Percentiles rank a stretch among this genome's conserved stretches.
phyloP scores from a whole-genome alignment of 202 grass and related monocot species.

The Cymbopogon flexuosus region DNA sequence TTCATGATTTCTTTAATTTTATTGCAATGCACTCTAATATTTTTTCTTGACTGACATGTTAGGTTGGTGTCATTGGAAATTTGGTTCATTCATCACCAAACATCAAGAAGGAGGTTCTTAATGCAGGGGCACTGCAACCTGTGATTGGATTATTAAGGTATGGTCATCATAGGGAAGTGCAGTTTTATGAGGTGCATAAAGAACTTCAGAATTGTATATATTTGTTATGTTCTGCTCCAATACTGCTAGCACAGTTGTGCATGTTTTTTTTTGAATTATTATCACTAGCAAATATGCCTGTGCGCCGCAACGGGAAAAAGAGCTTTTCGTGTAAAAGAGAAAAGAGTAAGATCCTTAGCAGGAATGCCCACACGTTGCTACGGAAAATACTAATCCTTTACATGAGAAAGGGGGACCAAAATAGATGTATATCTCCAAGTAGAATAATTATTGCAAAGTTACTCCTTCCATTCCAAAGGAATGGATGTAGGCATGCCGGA shows the following conservation, averaged over 20 bases:
- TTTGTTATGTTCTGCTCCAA: constrained; percentile 20
- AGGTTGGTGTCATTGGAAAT: constrained; percentile 99
- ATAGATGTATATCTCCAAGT: background rate
- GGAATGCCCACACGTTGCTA: background rate
- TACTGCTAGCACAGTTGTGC: background rate
- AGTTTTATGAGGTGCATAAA: constrained; percentile 1
- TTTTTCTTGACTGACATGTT: constrained; percentile 29
- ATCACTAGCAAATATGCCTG: background rate
- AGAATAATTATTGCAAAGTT: background rate
- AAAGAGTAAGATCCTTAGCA: background rate
- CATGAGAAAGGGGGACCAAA: background rate
- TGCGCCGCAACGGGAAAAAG: background rate
- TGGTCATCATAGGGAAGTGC: background rate
- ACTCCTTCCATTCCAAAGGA: background rate
- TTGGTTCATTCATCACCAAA: constrained; percentile 98
- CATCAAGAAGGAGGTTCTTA: constrained; percentile 99
- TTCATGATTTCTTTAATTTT: constrained; percentile 22
- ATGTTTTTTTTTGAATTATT: background rate
- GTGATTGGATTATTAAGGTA: constrained; percentile 98
- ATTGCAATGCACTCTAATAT: constrained; percentile 21
- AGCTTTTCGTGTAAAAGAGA: background rate
- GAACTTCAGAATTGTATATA: background rate
- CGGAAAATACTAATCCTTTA: background rate
- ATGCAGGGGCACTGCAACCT: constrained; percentile 83
- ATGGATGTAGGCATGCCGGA: background rate